Evolutionary conservation across 495 filamentous ascomycete species (phyloP).

Genomic region (Penicillium nucicola): DNA sequence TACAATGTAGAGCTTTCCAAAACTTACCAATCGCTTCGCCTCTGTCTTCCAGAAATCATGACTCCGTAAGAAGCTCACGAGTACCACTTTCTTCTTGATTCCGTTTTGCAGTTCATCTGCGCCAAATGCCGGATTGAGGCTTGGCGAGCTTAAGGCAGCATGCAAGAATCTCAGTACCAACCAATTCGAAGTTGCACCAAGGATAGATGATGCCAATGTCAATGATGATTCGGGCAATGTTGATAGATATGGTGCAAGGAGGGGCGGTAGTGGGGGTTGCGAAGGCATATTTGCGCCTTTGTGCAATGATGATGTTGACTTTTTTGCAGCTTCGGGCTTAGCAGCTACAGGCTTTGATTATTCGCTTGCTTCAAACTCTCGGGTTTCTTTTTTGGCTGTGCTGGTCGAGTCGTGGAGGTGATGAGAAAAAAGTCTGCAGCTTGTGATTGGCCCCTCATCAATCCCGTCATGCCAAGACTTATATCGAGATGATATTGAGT

Average conservation of each 20-base stretch:
- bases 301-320: not conserved
- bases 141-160: slow-evolving; percentile 43
- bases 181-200: slow-evolving; percentile 74
- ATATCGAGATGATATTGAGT: not conserved
- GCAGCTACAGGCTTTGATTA: no score
- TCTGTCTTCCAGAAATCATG: slow-evolving; percentile 70
- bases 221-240: slow-evolving; percentile 50
- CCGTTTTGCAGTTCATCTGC: slow-evolving; percentile 18
- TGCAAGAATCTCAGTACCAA: slow-evolving; percentile 63
- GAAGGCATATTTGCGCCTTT: slow-evolving; percentile 38
- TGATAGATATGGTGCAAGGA: slow-evolving; percentile 64
- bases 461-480: slow-evolving; percentile 7
- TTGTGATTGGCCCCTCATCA: slow-evolving; percentile 26
- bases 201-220: slow-evolving; percentile 67
- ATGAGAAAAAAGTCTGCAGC: slow-evolving; percentile 34
- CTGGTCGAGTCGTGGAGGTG: slow-evolving; percentile 12
- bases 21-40: slow-evolving; percentile 56
- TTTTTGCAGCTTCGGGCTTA: not conserved
- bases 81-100: slow-evolving; percentile 54
- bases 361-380: not conserved
- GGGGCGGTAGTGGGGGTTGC: slow-evolving; percentile 58
- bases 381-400: not conserved
- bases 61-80: slow-evolving; percentile 78
- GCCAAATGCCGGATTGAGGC: slow-evolving; percentile 18
- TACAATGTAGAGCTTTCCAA: not conserved